Percentiles rank a stretch among this genome's conserved stretches.
Evolutionary conservation across 2,329 filamentous ascomycete species (phyloP).

Genomic region (Fusarium burgessii): DNA sequence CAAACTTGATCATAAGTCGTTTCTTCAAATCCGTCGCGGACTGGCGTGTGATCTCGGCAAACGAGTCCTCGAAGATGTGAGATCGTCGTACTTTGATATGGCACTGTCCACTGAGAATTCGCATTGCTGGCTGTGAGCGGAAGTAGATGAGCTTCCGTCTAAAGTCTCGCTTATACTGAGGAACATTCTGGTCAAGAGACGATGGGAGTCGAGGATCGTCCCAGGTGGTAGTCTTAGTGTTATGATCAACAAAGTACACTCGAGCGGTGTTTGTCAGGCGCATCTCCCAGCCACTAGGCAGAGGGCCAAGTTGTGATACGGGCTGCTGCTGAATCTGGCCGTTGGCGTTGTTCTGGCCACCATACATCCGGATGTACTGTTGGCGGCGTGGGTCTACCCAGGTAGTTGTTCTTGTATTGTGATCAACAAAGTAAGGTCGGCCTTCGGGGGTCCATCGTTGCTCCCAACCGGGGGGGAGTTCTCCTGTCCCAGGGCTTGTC

Average conservation of each 20-base stretch:
- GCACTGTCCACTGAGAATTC: slow-evolving; percentile 95
- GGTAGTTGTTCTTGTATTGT: slow-evolving; percentile 97
- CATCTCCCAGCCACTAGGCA: slow-evolving; percentile 99
- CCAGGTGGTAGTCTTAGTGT: slow-evolving; percentile 99
- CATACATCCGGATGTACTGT: slow-evolving; percentile 98
- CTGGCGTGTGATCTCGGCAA: slow-evolving; percentile 97
- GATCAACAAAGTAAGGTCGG: slow-evolving; percentile 95
- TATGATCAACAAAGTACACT: slow-evolving; percentile 99
- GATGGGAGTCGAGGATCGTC: slow-evolving; percentile 96
- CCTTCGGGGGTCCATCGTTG: slow-evolving; percentile 96
- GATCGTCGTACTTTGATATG: slow-evolving; percentile 97
- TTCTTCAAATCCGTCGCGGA: slow-evolving; percentile 97
- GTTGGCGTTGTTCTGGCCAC: slow-evolving; percentile 84
- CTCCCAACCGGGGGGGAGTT: slow-evolving; percentile 96
- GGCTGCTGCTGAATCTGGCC: slow-evolving; percentile 96
- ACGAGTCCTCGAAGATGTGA: slow-evolving; percentile 98
- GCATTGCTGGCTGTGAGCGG: slow-evolving; percentile 94
- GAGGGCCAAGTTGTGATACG: slow-evolving; percentile 92
- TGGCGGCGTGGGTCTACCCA: slow-evolving; percentile 98
- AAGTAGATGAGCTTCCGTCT: slow-evolving; percentile 98
- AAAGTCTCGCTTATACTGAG: slow-evolving; percentile 99
- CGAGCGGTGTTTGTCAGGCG: slow-evolving; percentile 96
- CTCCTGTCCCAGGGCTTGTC: slow-evolving; percentile 92
- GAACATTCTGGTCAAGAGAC: slow-evolving; percentile 96
- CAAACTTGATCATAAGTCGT: slow-evolving; percentile 99